These are phyloP conservation scores for Saccharomycopsis capsularis DNA, from an alignment of 805 yeast species.

Conservation along the genomic window DNA sequence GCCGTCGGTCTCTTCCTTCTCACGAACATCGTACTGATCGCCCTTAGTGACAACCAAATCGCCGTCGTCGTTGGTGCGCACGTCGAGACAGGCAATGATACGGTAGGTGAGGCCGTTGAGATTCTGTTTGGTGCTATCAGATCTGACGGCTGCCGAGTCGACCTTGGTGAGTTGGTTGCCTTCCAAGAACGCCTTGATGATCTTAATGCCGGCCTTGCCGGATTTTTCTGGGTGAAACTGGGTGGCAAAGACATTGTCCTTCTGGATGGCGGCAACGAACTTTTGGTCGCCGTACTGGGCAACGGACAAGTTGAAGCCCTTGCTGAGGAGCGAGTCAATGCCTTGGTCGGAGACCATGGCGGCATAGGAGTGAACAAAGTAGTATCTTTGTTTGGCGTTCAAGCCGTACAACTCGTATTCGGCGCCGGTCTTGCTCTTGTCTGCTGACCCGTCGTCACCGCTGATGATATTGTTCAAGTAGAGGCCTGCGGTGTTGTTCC, in stretches of 20 bases:
- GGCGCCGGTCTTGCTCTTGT: conserved; percentile 22
- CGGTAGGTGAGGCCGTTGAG: conserved; percentile 71
- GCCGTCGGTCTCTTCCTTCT: conserved; percentile 39
- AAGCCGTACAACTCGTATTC: conserved; percentile 46
- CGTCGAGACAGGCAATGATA: conserved; percentile 93
- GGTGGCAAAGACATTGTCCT: conserved; percentile 82
- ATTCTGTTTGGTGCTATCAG: conserved; percentile 31
- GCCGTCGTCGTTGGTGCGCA: conserved; percentile 89
- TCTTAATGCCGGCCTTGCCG: conserved; percentile 79
- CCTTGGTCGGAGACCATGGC: conserved; percentile 46
- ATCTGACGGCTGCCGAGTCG: conserved; percentile 19
- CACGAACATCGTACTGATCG: conserved; percentile 96
- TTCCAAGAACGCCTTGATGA: conserved; percentile 65
- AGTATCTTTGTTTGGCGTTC: conserved; percentile 63
- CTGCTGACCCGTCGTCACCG: neutral
- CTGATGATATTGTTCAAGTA: conserved; percentile 23
- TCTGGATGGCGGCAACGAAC: conserved; percentile 76
- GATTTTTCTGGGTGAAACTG: conserved; percentile 99
- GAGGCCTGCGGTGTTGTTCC: conserved; percentile 54
- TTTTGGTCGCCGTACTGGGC: conserved; percentile 63
- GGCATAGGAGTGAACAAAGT: conserved; percentile 94
- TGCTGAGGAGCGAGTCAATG: conserved; percentile 28
- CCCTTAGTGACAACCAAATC: conserved; percentile 98
- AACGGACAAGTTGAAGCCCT: conserved; percentile 44
- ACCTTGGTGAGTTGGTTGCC: conserved; percentile 25